Evolutionary conservation across 306 rosid species (phyloP), one percentile per base, ranked within the genome.

Genomic region (Castanea sativa): DNA sequence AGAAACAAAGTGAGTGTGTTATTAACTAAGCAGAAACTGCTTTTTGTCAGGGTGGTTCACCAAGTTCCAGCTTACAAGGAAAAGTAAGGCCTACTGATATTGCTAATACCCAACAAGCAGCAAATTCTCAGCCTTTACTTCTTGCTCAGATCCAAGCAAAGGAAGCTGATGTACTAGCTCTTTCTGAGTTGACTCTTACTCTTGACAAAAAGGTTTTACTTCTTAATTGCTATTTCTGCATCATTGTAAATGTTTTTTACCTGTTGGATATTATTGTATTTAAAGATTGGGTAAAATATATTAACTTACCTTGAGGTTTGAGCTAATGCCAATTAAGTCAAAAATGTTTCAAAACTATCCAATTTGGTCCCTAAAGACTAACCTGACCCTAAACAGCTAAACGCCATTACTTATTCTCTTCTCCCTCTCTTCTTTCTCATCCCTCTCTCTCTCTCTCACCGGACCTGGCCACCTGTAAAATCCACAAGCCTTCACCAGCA

Each of bases 121-220:
- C 88, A 77, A 86, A 73, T 85, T 85, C 90, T 80, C 88, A 81
- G 77, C 83, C 88, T 84, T 76, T 87, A 61, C 74, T 73, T 74
- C 83, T 85, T 78, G 87, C 87, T 58, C 89, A 83, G 63, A 83
- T 82, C 75, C 94, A 85, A 69, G 86, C 92, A 70, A 91, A 86
- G 88, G 94, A 92, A 83, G 94, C 97, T 70, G 97, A 91, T 76
- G 80, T 89, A 80, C 86, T 77, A 78, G 99, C 97, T 84, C 85
- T 91, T 77, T 86, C 88, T 61, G 98, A 90, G 78, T 83, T 95
- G 90, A 82, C 82, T 61, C 89, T 89, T 67, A 91, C 91, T 76
- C 98, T 95, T 73, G 92, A 92, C 88, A 95, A 92, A 83, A 95
- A 95, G 99, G 99, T 91, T 70, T 56, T 73, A 45, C 73, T 74